These are phyloP conservation scores for Metschnikowia amazonensis DNA, from an alignment of 805 yeast genomes.

Conservation along the genomic window DNA sequence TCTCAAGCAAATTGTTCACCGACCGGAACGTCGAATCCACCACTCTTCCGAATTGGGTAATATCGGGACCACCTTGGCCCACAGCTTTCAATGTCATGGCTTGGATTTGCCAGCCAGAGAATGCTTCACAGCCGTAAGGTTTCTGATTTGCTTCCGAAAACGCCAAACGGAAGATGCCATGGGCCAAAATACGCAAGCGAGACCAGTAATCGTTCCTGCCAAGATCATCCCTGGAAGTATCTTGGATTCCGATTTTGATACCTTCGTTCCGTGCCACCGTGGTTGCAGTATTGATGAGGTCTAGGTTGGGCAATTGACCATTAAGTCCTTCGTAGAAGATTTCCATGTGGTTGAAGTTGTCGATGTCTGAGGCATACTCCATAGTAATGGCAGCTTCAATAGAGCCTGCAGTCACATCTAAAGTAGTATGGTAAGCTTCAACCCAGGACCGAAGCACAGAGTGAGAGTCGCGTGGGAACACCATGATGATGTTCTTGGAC, in stretches of 20 bases:
- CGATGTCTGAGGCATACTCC: conserved; percentile 67
- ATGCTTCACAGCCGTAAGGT: conserved; percentile 79
- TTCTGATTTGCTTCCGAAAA: conserved; percentile 62
- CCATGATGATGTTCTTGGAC: conserved; percentile 91
- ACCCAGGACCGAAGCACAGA: conserved; percentile 82
- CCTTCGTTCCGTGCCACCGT: conserved; percentile 72
- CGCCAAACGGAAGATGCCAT: conserved; percentile 67
- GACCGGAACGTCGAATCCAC: conserved; percentile 85
- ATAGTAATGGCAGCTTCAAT: conserved; percentile 86
- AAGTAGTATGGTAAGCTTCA: conserved; percentile 80
- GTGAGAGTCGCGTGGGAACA: conserved; percentile 70
- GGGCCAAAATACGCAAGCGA: conserved; percentile 54
- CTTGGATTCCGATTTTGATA: conserved; percentile 64
- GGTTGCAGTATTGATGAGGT: conserved; percentile 79
- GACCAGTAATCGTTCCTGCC: conserved; percentile 46
- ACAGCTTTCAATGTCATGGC: conserved; percentile 75
- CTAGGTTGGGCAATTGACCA: conserved; percentile 94
- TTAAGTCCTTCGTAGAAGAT: conserved; percentile 82
- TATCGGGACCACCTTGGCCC: conserved; percentile 57
- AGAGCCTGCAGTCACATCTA: conserved; percentile 88
- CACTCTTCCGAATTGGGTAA: conserved; percentile 88
- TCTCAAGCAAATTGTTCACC: conserved; percentile 87
- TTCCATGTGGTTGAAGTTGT: conserved; percentile 71
- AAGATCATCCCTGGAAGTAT: conserved; percentile 45
- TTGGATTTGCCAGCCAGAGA: conserved; percentile 95